Base-by-base conservation (phyloP, 1,284 basidiomycete genomes). In the Ustilago nuda region DNA sequence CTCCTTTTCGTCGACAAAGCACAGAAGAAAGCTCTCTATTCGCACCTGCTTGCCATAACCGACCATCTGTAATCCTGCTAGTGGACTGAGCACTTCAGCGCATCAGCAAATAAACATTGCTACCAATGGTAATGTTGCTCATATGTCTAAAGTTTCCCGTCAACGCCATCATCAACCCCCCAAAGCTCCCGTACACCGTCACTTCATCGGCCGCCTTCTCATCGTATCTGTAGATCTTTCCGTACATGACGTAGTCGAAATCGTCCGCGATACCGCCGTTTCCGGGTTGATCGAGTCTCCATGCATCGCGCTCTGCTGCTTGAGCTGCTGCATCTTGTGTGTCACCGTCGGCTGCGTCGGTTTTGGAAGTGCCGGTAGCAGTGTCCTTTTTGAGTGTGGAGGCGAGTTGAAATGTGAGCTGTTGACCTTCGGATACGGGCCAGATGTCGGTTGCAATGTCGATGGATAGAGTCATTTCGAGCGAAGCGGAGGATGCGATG, bases 231-330 rank as follows among this genome's bases (percentile, higher is more conserved):
- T 99, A 99, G 54, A 99, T 92, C 91, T 97, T 98, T 51, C 96
- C 96, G 86, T 94, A 95, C 95, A 98, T 98, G 76, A 99, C 96
- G 88, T 99, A 99, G 85, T 98, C 96, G 83, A 94, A 99, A 80
- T 98, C 95, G 71, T 95, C 93, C 74, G 98, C 95, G 36, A 99
- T 86, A 0, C 95, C 95, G 84, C 92, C 89, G 78, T 91, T 89
- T 4, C 93, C 92, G 87, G 93, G 93, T 60, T 93, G 90, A 87
- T 94, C 92, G 84, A 94, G 93, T 86, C 95, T 88, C 94, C 95
- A 95, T 56, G 93, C 90, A 83, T 93, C 89, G 61, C 89, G 87
- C 74, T 93, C 79, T 6, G 79, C 76, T 17, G 77, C 76, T 52
- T 71, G 74, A 7, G 78, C 70, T 41, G 75, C 71, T 60, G 72